phyloP scores from a whole-genome alignment of 495 filamentous ascomycete genomes.

The Amphirosellinia nigrospora region DNA sequence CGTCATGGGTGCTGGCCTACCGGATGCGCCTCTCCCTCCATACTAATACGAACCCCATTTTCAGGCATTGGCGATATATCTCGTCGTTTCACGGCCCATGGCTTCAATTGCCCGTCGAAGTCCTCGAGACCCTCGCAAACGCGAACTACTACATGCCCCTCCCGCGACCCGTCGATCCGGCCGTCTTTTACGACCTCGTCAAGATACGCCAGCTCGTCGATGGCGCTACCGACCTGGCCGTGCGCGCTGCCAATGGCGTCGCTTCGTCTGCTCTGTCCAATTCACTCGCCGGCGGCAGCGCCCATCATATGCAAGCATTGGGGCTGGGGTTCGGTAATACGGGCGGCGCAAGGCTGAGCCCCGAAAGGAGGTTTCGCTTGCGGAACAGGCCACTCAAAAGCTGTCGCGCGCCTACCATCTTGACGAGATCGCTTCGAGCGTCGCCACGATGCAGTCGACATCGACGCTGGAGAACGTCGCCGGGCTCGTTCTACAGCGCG shows the following conservation, averaged over 20 bases:
- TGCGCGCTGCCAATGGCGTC: conserved; percentile 74
- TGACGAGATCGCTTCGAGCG: conserved; percentile 81
- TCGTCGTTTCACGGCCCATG: conserved; percentile 84
- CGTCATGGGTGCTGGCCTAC: neutral
- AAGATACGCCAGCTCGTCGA: conserved; percentile 80
- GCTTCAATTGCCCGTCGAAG: conserved; percentile 83
- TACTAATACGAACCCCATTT: conserved; percentile 1
- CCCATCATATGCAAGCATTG: conserved; percentile 61
- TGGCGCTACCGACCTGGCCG: conserved; percentile 75
- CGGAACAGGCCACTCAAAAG: conserved; percentile 76
- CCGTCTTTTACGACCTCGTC: conserved; percentile 80
- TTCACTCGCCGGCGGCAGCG: conserved; percentile 53
- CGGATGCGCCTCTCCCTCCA: neutral
- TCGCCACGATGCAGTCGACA: conserved; percentile 81
- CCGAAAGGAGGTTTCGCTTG: conserved; percentile 76
- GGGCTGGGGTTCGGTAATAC: conserved; percentile 65
- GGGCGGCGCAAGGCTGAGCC: conserved; percentile 69
- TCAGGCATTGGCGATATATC: conserved; percentile 82
- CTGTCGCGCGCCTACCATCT: conserved; percentile 75
- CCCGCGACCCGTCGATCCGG: conserved; percentile 78
- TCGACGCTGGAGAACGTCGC: conserved; percentile 81
- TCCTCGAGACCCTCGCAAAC: conserved; percentile 77
- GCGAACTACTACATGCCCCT: conserved; percentile 77
- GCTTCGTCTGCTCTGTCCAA: conserved; percentile 65
- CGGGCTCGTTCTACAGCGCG: conserved; percentile 70